Evolutionary conservation across 495 filamentous ascomycete species (phyloP).

Genomic region (Neurospora sp.): DNA sequence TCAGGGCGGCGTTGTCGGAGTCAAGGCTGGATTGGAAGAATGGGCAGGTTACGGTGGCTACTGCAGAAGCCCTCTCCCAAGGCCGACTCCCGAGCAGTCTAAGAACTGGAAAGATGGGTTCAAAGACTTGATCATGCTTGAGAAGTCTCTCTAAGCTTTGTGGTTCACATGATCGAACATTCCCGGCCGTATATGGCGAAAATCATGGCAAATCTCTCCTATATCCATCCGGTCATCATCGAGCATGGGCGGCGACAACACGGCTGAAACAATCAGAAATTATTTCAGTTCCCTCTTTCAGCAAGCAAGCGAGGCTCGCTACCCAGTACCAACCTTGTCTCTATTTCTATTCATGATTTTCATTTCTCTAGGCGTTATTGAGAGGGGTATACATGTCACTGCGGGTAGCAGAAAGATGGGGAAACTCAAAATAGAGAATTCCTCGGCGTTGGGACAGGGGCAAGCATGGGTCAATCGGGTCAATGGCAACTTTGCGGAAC

Average conservation of each 20-base stretch:
- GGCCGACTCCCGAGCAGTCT: conserved; percentile 49
- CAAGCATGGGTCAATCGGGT: neutral
- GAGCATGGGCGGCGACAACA: neutral
- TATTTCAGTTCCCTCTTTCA: neutral
- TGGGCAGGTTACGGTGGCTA: conserved; percentile 76
- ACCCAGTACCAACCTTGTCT: neutral
- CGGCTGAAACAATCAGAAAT: neutral
- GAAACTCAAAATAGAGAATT: neutral
- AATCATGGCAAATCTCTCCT: neutral
- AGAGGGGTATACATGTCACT: neutral
- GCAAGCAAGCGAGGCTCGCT: neutral
- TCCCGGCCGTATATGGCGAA: neutral
- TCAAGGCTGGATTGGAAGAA: conserved; percentile 67
- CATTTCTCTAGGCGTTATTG: neutral
- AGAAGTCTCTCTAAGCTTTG: conserved; percentile 33
- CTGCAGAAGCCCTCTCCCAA: conserved; percentile 67
- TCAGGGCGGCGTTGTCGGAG: conserved; percentile 74
- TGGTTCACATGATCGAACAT: neutral
- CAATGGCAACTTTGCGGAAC: neutral
- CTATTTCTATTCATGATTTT: neutral
- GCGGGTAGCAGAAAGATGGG: neutral
- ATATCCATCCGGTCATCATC: neutral
- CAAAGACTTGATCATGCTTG: conserved; percentile 62
- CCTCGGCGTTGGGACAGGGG: neutral
- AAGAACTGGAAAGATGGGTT: conserved; percentile 60